Percentiles rank a stretch among this genome's conserved stretches.
These are phyloP conservation scores for Hemileia vastatrix DNA, from an alignment of 1,284 basidiomycete genomes.

Conservation along the genomic window DNA sequence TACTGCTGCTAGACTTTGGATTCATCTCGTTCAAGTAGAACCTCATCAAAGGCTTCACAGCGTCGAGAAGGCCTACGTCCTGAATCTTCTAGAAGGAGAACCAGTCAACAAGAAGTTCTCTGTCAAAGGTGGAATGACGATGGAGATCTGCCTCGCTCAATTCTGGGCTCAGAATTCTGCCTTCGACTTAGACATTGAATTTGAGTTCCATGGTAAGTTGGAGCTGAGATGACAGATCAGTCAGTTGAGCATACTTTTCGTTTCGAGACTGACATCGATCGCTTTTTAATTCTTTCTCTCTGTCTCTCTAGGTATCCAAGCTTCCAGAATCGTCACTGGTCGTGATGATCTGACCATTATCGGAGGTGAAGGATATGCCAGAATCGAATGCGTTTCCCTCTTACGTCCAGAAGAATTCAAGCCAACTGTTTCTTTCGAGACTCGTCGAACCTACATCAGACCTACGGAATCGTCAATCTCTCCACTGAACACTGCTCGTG, in stretches of 20 bases:
- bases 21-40: slow-evolving; percentile 43
- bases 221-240: neutral
- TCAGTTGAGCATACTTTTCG: neutral
- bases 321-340: slow-evolving; percentile 30
- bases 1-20: slow-evolving; percentile 43
- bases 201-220: slow-evolving; percentile 44
- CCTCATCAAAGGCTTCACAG: slow-evolving; percentile 38
- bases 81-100: slow-evolving; percentile 41
- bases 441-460: slow-evolving; percentile 37
- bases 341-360: slow-evolving; percentile 37
- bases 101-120: slow-evolving; percentile 38
- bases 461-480: slow-evolving; percentile 34
- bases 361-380: slow-evolving; percentile 39
- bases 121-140: slow-evolving; percentile 41
- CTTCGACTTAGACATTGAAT: slow-evolving; percentile 40
- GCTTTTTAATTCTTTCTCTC: neutral
- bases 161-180: slow-evolving; percentile 41
- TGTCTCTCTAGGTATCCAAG: slow-evolving; percentile 20
- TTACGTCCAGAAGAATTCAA: slow-evolving; percentile 41
- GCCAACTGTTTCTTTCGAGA: slow-evolving; percentile 40
- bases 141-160: slow-evolving; percentile 44
- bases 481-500: slow-evolving; percentile 35
- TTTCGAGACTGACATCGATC: neutral
- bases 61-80: slow-evolving; percentile 39
- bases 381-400: slow-evolving; percentile 34